phyloP scores from a whole-genome alignment of 2,329 filamentous ascomycete species.

The Lasiodiplodia sp. region DNA sequence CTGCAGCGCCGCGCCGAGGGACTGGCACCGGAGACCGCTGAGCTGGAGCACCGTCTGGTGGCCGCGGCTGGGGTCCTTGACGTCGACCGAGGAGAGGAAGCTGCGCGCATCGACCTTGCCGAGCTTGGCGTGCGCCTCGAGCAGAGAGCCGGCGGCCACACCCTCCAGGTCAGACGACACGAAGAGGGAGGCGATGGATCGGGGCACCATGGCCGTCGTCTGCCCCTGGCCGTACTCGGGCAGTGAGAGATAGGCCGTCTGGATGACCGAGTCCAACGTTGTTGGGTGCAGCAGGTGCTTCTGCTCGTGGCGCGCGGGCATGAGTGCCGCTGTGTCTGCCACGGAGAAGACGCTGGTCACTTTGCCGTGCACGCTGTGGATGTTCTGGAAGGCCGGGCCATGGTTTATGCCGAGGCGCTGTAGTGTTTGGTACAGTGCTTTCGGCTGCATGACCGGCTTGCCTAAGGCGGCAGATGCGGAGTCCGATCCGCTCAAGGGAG shows the following conservation, averaged over 20 bases:
- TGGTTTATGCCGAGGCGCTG: slow-evolving; percentile 11
- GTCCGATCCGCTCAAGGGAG: no score
- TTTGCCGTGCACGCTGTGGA: not conserved
- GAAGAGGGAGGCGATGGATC: slow-evolving; percentile 7
- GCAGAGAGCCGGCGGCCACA: no score
- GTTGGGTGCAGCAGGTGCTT: slow-evolving; percentile 10
- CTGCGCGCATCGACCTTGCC: no score
- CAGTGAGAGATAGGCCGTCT: slow-evolving; percentile 15
- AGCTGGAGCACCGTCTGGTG: no score
- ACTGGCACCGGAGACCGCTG: no score
- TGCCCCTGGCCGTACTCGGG: not conserved
- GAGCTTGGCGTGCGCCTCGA: no score
- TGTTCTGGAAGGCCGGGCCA: slow-evolving; percentile 11
- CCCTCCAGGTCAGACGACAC: not conserved
- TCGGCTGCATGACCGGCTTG: no score
- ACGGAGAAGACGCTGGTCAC: not conserved
- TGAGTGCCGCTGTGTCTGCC: slow-evolving; percentile 1
- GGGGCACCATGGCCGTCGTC: slow-evolving; percentile 22
- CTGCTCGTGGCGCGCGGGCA: slow-evolving; percentile 11
- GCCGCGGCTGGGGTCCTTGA: no score
- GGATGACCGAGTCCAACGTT: slow-evolving; percentile 10
- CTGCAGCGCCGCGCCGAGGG: no score
- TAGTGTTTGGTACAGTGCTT: not conserved
- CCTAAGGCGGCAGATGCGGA: no score
- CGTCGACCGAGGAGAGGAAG: no score